These are phyloP conservation scores for Diplodia intermedia DNA, from an alignment of 2,329 filamentous ascomycete genomes.

Conservation along the genomic window DNA sequence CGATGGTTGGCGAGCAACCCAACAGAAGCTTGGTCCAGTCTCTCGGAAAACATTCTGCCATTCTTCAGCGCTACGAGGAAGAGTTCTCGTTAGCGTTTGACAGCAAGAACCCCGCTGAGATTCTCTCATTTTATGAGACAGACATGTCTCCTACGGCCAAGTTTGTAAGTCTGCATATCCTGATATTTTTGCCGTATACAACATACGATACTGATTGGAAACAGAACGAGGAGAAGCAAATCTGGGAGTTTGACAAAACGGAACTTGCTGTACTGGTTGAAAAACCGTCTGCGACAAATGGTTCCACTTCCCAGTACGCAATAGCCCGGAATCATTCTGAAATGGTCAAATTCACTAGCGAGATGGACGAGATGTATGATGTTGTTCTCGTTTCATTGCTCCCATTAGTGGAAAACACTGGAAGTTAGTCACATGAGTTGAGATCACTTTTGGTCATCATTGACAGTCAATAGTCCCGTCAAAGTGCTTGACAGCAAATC, in stretches of 20 bases:
- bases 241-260: neutral
- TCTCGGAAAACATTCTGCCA: neutral
- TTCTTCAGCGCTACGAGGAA: neutral
- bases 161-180: neutral
- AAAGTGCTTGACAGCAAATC: neutral
- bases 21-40: constrained; percentile 5
- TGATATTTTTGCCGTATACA: neutral
- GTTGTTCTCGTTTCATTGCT: neutral
- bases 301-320: neutral
- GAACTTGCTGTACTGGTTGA: neutral
- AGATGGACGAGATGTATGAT: neutral
- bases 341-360: constrained; percentile 1
- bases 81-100: neutral
- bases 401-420: fast-evolving
- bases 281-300: neutral
- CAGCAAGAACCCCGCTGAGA: neutral
- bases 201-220: neutral
- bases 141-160: constrained; percentile 1
- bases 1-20: neutral
- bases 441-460: neutral
- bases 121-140: constrained; percentile 17
- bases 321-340: constrained; percentile 3
- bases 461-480: neutral
- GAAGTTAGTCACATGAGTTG: neutral
- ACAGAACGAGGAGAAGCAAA: neutral